Evolutionary conservation across 1,139 yeast genomes (phyloP), one percentile per base, ranked within the genome.

Genomic region (Scheffersomyces insectosa): DNA sequence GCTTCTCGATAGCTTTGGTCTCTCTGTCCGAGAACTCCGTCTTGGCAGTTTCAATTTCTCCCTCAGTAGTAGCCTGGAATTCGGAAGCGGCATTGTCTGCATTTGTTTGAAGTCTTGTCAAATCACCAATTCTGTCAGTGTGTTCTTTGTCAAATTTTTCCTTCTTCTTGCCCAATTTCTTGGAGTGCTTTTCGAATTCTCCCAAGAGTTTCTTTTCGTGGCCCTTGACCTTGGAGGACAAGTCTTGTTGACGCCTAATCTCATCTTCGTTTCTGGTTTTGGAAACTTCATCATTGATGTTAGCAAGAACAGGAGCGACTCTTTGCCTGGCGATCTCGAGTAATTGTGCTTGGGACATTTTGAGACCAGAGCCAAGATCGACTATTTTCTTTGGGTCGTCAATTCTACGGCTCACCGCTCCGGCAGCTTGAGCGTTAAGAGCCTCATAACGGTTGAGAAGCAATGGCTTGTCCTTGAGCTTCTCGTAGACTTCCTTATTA

Each of bases 251-350:
- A 49, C 71, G 68, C 46, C 68, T 70, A 49, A 70, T 72, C 49
- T 71, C 75, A 56, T 75, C 80, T 51, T 73, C 79, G 47, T 71
- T 57, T 51, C 76, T 64, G 34, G 78, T 72, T 51, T 73, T 72
- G 41, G 66, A 62, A 41, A 79, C 84, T 49, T 77, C 76, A 14
- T 72, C 76, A 52, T 78, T 77, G 55, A 79, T 78, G 49, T 63
- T 69, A 36, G 74, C 66, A 55, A 80, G 66, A 28, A 79, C 77
- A 3, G 85, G 85, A 23, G 80, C 79, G 33, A 80, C 81, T 53
- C 84, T 70, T 50, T 66, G 67, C 35, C 79, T 78, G 23, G 84
- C 84, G 57, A 80, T 75, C 39, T 72, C 83, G 51, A 78, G 67
- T 51, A 80, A 72, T 59, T 79, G 81, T 44, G 74, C 75, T 52